Percentiles rank a stretch among this genome's conserved stretches.
Evolutionary conservation across 2,329 filamentous ascomycete genomes (phyloP).

Genomic region (Fusarium sulawesiense): DNA sequence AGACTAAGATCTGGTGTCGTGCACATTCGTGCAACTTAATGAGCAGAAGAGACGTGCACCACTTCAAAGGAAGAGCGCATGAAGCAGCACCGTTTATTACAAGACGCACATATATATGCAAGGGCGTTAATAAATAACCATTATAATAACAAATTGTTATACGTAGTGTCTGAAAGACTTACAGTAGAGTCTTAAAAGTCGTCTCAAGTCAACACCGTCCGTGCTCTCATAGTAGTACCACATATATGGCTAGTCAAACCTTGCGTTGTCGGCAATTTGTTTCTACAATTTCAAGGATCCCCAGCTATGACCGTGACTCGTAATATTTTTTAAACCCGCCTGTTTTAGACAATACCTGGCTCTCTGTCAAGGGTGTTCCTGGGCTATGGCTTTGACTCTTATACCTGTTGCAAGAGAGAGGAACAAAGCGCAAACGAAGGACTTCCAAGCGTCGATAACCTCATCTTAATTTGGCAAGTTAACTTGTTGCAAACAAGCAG

Average conservation of each 20-base stretch:
- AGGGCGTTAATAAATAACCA: background rate
- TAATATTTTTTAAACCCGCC: constrained; percentile 10
- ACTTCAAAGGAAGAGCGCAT: constrained; percentile 1
- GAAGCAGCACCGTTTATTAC: constrained; percentile 4
- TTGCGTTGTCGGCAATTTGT: constrained; percentile 27
- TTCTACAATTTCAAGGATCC: constrained; percentile 8
- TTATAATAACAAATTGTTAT: background rate
- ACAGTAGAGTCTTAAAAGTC: background rate
- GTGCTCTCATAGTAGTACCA: constrained; percentile 9
- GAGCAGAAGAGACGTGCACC: background rate
- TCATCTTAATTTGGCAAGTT: background rate
- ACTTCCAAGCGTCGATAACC: background rate
- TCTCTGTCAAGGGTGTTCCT: background rate
- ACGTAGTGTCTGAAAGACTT: background rate
- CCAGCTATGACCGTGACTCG: background rate
- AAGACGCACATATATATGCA: constrained; percentile 10
- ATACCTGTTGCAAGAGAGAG: background rate
- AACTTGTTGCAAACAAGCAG: background rate
- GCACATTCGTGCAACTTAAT: constrained; percentile 5
- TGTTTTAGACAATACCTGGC: constrained; percentile 1
- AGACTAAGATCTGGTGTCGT: constrained; percentile 2
- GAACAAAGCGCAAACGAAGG: background rate
- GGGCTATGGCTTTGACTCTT: background rate
- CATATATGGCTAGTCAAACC: constrained; percentile 9
- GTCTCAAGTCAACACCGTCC: constrained; percentile 9